phyloP scores from a whole-genome alignment of 352 stramenopile species.

The Phytophthora idaei region DNA sequence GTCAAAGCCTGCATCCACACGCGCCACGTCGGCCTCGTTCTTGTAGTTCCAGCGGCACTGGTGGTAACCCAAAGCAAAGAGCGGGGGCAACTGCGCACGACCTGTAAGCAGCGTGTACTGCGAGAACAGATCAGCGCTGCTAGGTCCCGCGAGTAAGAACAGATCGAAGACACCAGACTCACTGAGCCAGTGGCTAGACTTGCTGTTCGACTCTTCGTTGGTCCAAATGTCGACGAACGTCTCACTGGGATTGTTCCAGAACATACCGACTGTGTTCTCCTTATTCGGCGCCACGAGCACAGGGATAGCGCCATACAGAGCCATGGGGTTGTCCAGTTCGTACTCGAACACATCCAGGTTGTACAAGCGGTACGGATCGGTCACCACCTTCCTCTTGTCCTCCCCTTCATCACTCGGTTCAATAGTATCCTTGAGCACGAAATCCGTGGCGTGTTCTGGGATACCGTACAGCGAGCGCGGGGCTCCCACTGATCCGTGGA shows the following conservation, averaged over 20 bases:
- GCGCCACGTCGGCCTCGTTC: slow-evolving; percentile 96
- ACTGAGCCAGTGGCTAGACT: slow-evolving; percentile 93
- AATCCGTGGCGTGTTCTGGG: slow-evolving; percentile 96
- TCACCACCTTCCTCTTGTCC: slow-evolving; percentile 41
- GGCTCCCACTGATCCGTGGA: slow-evolving; percentile 68
- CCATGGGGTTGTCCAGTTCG: slow-evolving; percentile 98
- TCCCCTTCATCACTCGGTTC: slow-evolving; percentile 31
- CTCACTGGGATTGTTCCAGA: slow-evolving; percentile 99
- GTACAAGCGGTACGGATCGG: slow-evolving; percentile 99
- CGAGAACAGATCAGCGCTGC: slow-evolving; percentile 77
- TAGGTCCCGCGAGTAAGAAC: slow-evolving; percentile 94
- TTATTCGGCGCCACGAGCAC: slow-evolving; percentile 72
- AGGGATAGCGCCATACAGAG: slow-evolving; percentile 94
- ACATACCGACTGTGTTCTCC: slow-evolving; percentile 91
- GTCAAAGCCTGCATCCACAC: slow-evolving; percentile 92
- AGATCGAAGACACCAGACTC: slow-evolving; percentile 97
- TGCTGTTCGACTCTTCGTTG: slow-evolving; percentile 44
- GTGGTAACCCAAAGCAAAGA: slow-evolving; percentile 98
- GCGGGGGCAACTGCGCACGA: slow-evolving; percentile 90
- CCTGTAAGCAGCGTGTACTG: slow-evolving; percentile 96
- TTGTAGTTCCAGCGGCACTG: slow-evolving; percentile 99
- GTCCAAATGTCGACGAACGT: slow-evolving; percentile 98
- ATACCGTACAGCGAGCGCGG: slow-evolving; percentile 94
- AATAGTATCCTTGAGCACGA: slow-evolving; percentile 93
- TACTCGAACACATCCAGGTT: slow-evolving; percentile 99